Evolutionary conservation across 2,329 filamentous ascomycete genomes (phyloP).

Genomic region (Penicillium italicum): DNA sequence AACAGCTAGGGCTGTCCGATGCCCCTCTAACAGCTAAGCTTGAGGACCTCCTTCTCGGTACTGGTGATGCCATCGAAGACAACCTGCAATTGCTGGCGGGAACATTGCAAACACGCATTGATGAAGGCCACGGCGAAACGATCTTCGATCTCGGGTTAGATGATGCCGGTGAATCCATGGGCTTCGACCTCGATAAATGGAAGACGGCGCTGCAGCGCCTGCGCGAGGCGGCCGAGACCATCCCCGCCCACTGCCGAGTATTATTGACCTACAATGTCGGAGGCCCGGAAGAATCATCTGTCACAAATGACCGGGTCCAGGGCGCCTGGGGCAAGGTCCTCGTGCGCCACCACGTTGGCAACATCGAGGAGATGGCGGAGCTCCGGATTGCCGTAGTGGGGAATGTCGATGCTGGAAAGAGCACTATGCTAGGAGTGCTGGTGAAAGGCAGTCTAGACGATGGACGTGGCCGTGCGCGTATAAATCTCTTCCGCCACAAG

Average conservation of each 20-base stretch:
- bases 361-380: slow-evolving; percentile 85
- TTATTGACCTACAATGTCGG: slow-evolving; percentile 89
- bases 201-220: slow-evolving; percentile 65
- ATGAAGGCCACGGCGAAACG: slow-evolving; percentile 82
- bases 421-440: slow-evolving; percentile 89
- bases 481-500: slow-evolving; percentile 96
- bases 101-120: slow-evolving; percentile 65
- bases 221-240: slow-evolving; percentile 58
- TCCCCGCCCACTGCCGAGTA: slow-evolving; percentile 72
- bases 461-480: slow-evolving; percentile 84
- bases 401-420: slow-evolving; percentile 97
- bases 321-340: slow-evolving; percentile 82
- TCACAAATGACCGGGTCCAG: slow-evolving; percentile 62
- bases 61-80: slow-evolving; percentile 54
- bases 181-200: slow-evolving; percentile 71
- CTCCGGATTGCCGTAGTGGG: slow-evolving; percentile 95
- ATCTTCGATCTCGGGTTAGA: slow-evolving; percentile 92
- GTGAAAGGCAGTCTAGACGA: slow-evolving; percentile 96
- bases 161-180: slow-evolving; percentile 82
- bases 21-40: slow-evolving; percentile 61
- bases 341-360: slow-evolving; percentile 68
- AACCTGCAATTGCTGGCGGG: slow-evolving; percentile 61
- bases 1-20: slow-evolving; percentile 71
- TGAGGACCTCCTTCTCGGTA: slow-evolving; percentile 68
- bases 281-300: slow-evolving; percentile 67